phyloP scores from a whole-genome alignment of 768 basidiomycete species.

The Tylopilus felleus region DNA sequence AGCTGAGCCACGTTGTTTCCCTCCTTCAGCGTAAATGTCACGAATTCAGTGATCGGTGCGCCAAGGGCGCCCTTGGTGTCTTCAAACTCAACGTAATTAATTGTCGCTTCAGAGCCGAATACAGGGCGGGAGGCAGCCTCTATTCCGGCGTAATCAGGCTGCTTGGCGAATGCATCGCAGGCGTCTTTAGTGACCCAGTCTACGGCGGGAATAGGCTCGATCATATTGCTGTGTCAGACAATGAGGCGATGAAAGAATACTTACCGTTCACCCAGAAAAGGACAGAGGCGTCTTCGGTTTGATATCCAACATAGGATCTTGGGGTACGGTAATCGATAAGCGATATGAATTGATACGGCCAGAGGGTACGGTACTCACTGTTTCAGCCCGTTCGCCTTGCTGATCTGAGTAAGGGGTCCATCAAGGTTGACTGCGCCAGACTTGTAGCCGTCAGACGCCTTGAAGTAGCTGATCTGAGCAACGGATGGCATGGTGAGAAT shows the following conservation, averaged over 20 bases:
- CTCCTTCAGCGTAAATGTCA: constrained; percentile 31
- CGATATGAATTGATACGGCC: not conserved
- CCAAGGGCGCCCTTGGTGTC: constrained; percentile 15
- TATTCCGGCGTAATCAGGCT: constrained; percentile 2
- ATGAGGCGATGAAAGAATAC: not conserved
- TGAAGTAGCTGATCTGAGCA: constrained; percentile 26
- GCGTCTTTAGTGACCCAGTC: constrained; percentile 27
- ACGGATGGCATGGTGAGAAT: constrained; percentile 23
- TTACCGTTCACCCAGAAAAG: constrained; percentile 29
- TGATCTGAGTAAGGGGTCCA: constrained; percentile 3
- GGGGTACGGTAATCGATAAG: constrained; percentile 8
- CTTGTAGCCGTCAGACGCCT: constrained; percentile 20
- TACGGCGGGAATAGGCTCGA: constrained; percentile 8
- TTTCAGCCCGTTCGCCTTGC: constrained; percentile 17
- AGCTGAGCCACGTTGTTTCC: constrained; percentile 19
- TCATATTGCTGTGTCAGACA: constrained; percentile 1
- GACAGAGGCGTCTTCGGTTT: constrained; percentile 25
- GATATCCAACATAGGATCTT: constrained; percentile 30
- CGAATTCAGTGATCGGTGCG: constrained; percentile 33
- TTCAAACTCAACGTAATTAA: constrained; percentile 22
- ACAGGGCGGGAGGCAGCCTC: constrained; percentile 5
- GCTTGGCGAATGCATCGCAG: constrained; percentile 12
- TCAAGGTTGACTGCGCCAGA: constrained; percentile 16
- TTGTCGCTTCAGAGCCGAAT: constrained; percentile 18
- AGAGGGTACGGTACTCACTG: constrained; percentile 11